Base-by-base conservation (phyloP, 139 green algal genomes). In the Micromonas pusilla region DNA sequence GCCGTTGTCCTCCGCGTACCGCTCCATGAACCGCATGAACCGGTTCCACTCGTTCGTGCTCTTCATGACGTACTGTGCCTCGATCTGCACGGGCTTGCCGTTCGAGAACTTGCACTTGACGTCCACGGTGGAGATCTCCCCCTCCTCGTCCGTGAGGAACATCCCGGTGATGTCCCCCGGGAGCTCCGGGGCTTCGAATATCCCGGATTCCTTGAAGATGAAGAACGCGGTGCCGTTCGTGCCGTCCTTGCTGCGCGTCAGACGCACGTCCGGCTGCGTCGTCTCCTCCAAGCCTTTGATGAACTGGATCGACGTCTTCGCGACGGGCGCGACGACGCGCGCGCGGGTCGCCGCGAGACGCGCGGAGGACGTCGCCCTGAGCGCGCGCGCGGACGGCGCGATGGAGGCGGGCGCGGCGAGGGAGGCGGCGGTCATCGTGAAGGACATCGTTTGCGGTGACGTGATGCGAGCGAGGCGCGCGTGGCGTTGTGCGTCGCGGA, bases 21-120 rank as follows among this genome's bases (percentile, higher is more conserved):
- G 79, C 86, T 98, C 94, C 95, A 99, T 99, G 89, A 99, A 99
- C 0, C 95, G 84, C 88, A 98, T 96, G 84, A 97, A 98, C 20
- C 94, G 79, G 73, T 98, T 91, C 91, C 92, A 97, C 63, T 98
- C 92, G 77, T 91, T 89, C 30, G 85, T 80, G 76, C 67, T 90
- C 60, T 85, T 78, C 87, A 95, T 92, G 13, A 86, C 79, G 72
- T 92, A 91, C 31, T 77, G 78, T 3, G 91, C 91, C 84, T 96
- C 91, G 78, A 96, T 94, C 0, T 74, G 67, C 23, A 28, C 67
- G 28, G 85, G 82, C 77, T 89, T 88, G 31, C 86, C 95, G 80
- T 99, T 99, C 4, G 98, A 81, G 80, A 99, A 99, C 81, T 96
- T 97, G 30, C 94, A 94, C 78, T 93, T 92, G 25, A 99, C 95